These are phyloP conservation scores for Fusarium aywerte DNA, from an alignment of 2,329 filamentous ascomycete genomes.

Conservation along the genomic window DNA sequence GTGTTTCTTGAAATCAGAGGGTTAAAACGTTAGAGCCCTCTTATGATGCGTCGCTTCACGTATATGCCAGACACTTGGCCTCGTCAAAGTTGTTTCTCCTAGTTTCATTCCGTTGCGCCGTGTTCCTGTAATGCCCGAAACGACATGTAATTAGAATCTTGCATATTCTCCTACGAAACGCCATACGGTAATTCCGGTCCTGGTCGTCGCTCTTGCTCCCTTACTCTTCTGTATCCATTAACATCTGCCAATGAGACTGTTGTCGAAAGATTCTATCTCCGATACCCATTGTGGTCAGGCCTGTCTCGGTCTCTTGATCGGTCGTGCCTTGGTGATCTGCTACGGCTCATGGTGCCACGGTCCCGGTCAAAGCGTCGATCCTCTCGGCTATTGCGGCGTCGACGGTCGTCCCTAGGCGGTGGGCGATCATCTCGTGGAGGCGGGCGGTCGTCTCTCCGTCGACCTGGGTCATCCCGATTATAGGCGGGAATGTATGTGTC, in stretches of 20 bases:
- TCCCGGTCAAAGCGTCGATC: constrained; percentile 57
- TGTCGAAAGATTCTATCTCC: constrained; percentile 54
- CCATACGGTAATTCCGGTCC: constrained; percentile 9
- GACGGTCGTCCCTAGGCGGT: constrained; percentile 45
- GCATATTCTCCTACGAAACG: constrained; percentile 30
- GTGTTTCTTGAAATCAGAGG: constrained; percentile 16
- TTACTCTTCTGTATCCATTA: neutral
- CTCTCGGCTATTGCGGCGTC: constrained; percentile 50
- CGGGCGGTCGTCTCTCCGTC: constrained; percentile 51
- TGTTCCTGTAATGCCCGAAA: constrained; percentile 15
- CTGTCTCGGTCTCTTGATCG: constrained; percentile 56
- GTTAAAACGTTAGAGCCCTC: neutral
- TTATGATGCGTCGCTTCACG: constrained; percentile 16
- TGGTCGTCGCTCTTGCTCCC: neutral
- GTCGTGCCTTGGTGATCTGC: constrained; percentile 53
- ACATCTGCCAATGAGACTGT: neutral
- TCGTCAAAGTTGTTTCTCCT: constrained; percentile 19
- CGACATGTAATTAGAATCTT: constrained; percentile 22
- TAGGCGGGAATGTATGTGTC: constrained; percentile 65
- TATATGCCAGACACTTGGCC: constrained; percentile 22
- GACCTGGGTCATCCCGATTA: constrained; percentile 49
- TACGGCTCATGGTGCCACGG: constrained; percentile 54
- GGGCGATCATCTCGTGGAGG: constrained; percentile 47
- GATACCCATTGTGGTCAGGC: constrained; percentile 62
- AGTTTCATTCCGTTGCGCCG: constrained; percentile 37